Base-by-base conservation (phyloP, 2,329 filamentous ascomycete species). In the Hirsutella minnesotensis region DNA sequence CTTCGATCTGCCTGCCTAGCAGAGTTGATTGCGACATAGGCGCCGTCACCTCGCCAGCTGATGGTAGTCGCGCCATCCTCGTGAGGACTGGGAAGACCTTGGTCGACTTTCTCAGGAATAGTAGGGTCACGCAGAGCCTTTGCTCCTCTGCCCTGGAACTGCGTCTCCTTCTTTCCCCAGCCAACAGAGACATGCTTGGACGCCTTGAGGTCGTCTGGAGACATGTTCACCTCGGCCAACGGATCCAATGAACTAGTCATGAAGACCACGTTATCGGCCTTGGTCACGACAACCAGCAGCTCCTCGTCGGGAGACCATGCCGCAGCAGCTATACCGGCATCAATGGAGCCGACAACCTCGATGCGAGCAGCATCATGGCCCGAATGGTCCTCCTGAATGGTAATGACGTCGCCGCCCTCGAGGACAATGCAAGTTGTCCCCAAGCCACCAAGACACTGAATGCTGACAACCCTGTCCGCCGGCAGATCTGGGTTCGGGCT, bases 131-230 rank as follows among this genome's bases (percentile, higher is more conserved):
- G 77, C 49, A 96, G 69, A 18, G 88, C 88, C 64, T 79, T 80
- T 44, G 89, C 90, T 48, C 89, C 79, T 55, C 86, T 87, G 40
- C 92, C 92, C 57, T 95, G 86, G 61, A 98, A 98, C 60, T 98
- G 92, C 0, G 92, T 98, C 64, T 98, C 92, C 58, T 85, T 87
- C 68, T 96, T 96, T 46, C 92, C 92, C 92, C 92, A 98, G 40
- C 92, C 92, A 19, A 98, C 90, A 18, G 88, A 94, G 44, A 95
- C 92, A 67, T 95, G 89, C 60, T 83, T 92, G 21, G 84, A 96
- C n/a, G 79, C 77, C 53, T 83, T 83, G 49, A 94, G 74, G 62
- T 94, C 90, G 37, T 89, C 86, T 0, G 69, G 59, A 0, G 75
- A 77, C 60, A 96, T 79, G 29, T 72, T 67, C 41, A 85, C 73